Evolutionary conservation across 1,139 yeast species (phyloP), one percentile per base, ranked within the genome.

Genomic region (Yamadazyma epiphylla): DNA sequence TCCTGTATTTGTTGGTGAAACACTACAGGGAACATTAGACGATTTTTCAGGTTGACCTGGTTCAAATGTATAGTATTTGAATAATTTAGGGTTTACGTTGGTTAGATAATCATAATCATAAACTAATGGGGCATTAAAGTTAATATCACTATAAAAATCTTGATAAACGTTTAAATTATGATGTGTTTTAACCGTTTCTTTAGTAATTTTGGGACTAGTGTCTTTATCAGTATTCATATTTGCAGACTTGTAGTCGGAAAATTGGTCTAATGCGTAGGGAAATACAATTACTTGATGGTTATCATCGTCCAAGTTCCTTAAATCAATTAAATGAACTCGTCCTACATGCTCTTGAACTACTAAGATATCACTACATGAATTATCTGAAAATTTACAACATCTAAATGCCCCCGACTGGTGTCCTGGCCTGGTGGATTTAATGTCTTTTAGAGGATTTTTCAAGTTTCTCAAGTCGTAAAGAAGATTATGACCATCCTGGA

Each of bases 271-370:
- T 6, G 71, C 71, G 43, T 53, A 55, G 6, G 74, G 74, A 17
- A 66, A 63, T 15, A 81, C 69, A 13, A 87, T 66, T 21, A 88
- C 87, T 50, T 85, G 94, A 48, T 85, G 95, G 29, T 42, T 45
- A 13, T 49, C 47, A 25, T 80, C 77, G 39, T 68, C 64, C 45
- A 78, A 72, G 46, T 80, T 76, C 36, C 95, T 70, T 26, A 87
- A 68, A 53, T 88, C 96, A 15, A 88, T 64, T 31, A 87, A 64
- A 57, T 88, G 96, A 3, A 88, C 85, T 33, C 95, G 64, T 1
- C 94, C 94, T 36, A 79, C 84, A 48, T 88, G 95, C 52, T 88
- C 96, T 32, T 85, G 74, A 2, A 88, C 65, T 32, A 84, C 76
- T 43, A 88, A 62, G 37, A 87, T 56, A 53, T 88, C 95, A 46